Conservation (phyloP, 352 stramenopile species). For the Phytophthora capsici region DNA sequence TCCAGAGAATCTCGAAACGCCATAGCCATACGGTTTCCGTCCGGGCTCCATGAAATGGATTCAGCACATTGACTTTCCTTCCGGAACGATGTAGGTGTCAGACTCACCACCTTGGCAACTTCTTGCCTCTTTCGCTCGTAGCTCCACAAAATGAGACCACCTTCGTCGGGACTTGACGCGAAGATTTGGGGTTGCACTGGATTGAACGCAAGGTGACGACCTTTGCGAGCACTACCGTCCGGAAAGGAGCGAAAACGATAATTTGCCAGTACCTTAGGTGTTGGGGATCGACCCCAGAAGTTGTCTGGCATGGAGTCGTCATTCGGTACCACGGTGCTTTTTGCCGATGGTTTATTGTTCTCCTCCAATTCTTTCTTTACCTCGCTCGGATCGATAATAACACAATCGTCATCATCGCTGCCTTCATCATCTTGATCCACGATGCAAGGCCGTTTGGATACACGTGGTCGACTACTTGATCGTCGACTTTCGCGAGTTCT, state of each 20-base stretch:
- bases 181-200: constrained; percentile 76
- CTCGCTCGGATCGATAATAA: constrained; percentile 55
- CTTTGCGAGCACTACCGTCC: constrained; percentile 72
- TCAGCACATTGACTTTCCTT: constrained; percentile 70
- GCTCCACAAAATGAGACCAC: constrained; percentile 80
- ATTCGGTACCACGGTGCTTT: constrained; percentile 37
- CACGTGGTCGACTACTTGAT: constrained; percentile 41
- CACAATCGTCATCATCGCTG: constrained; percentile 56
- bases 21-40: constrained; percentile 78
- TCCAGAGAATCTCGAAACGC: constrained; percentile 76
- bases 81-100: constrained; percentile 69
- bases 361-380: constrained; percentile 49
- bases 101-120: constrained; percentile 64
- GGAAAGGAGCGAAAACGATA: constrained; percentile 64
- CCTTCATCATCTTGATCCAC: constrained; percentile 72
- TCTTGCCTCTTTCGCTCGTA: constrained; percentile 71
- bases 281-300: constrained; percentile 76
- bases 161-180: constrained; percentile 79
- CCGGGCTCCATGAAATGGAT: constrained; percentile 77
- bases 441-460: constrained; percentile 64
- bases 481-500: constrained; percentile 30
- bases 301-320: constrained; percentile 65
- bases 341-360: not conserved
- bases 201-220: constrained; percentile 80
- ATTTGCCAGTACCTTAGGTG: constrained; percentile 74